Evolutionary conservation across 2,329 filamentous ascomycete species (phyloP).

Genomic region (Colletotrichum sp.): DNA sequence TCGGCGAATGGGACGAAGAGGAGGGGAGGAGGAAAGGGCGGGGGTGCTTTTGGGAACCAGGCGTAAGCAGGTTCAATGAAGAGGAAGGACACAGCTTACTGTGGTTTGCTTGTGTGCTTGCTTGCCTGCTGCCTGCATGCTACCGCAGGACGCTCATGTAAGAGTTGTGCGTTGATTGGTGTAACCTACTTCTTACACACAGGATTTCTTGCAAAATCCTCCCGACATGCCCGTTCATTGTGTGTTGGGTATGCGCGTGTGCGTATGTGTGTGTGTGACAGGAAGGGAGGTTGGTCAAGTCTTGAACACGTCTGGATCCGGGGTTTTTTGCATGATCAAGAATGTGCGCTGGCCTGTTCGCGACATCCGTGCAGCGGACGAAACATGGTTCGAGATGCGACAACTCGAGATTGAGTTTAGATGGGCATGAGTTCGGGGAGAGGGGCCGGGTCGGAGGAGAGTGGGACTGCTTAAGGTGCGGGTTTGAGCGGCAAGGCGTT

Average conservation of each 20-base stretch:
- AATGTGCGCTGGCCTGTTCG: not conserved
- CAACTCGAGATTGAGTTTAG: conserved; percentile 15
- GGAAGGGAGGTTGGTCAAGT: not conserved
- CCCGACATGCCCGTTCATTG: not conserved
- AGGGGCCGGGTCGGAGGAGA: conserved; percentile 3
- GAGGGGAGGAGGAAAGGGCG: not conserved
- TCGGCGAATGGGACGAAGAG: not conserved
- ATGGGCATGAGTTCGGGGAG: conserved; percentile 7
- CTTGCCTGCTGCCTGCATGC: not conserved
- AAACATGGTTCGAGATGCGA: conserved; percentile 15
- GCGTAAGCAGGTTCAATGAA: not conserved
- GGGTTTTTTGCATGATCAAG: not conserved
- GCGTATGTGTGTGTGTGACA: not conserved
- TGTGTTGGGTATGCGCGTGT: not conserved
- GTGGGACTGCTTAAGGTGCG: not conserved
- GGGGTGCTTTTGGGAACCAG: not conserved
- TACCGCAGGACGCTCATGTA: not conserved
- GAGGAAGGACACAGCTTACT: not conserved
- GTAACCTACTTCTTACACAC: not conserved
- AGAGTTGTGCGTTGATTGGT: not conserved
- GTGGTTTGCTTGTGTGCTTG: not conserved
- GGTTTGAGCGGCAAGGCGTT: not conserved
- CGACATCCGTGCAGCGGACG: conserved; percentile 12
- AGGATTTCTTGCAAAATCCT: not conserved
- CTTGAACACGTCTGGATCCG: not conserved